Base-by-base conservation (phyloP, 2,329 filamentous ascomycete species). In the Colletotrichum eremochloae region DNA sequence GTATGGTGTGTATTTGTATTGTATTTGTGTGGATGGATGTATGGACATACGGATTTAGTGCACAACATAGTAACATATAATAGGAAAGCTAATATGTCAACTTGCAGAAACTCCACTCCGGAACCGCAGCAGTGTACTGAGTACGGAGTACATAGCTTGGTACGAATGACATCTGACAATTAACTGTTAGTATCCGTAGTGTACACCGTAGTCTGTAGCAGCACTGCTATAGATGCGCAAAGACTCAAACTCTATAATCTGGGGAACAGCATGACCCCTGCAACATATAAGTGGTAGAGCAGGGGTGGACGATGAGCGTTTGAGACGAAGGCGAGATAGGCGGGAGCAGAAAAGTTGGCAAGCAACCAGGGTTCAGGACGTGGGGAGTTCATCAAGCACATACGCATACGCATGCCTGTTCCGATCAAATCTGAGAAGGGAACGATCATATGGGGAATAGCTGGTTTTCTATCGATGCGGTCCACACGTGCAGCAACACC, bases 401-500 rank as follows among this genome's bases (percentile, higher is more conserved):
- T 11, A 40, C 9, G 9, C 9, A 40, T 2, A 36, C 2, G 11
- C 38, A 36, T 53, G 18, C 7, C 9, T 57, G 29, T 56, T 31
- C 57, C 60, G 65, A 72, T 64, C 60, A 63, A 60, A 42, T 55
- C 60, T 71, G 52, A 58, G 61, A 24, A 69, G 52, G 18, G 29
- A 48, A 18, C 15, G 24, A 53, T 55, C 48, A 36, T 38, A 24
- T 33, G 36, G 46, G 46, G 44, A 52, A 33, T 36, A 24, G 24
- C 18, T 52, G 56, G 40, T 62, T 57, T 18, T n/a, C 38, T 52
- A 67, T 62, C 63, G 56, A 63, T 29, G 29, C 38, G 68, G 57
- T 61, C 69, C 65, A 72, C 69, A 69, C 65, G 53, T 60, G 65
- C 66, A 52, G 65, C 53, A 69, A 72, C 65, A 55, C 42, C 29